Percentiles rank a stretch among this genome's conserved stretches.
Evolutionary conservation across 768 basidiomycete species (phyloP).

Genomic region (Termitomyces sp.): DNA sequence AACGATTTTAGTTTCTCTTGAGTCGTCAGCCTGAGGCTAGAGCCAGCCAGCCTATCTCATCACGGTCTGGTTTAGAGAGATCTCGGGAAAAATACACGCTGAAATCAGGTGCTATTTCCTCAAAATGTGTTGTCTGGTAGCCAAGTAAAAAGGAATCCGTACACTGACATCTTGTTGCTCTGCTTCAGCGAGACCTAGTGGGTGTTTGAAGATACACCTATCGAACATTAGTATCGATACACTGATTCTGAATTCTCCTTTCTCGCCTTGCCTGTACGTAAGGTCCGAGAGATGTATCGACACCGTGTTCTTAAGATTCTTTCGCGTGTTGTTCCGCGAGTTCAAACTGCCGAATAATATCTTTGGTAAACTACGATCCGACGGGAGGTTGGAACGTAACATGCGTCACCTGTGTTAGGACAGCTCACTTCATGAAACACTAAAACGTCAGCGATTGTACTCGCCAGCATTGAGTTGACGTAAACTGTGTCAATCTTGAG

Average conservation of each 20-base stretch:
- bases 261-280: neutral
- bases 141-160: too few species aligned
- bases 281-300: neutral
- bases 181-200: too few species aligned
- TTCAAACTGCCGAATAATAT: neutral
- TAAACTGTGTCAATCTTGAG: neutral
- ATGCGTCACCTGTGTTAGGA: neutral
- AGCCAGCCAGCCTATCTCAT: too few species aligned
- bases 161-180: too few species aligned
- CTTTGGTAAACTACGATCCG: neutral
- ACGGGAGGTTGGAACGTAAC: neutral
- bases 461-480: neutral
- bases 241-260: neutral
- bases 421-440: neutral
- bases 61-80: too few species aligned
- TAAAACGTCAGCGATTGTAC: neutral
- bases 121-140: too few species aligned
- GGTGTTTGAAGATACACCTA: too few species aligned
- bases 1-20: too few species aligned
- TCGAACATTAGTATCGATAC: too few species aligned
- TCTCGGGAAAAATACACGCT: too few species aligned
- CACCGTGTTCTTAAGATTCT: neutral
- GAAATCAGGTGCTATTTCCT: too few species aligned
- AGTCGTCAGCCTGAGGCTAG: too few species aligned
- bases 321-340: neutral